Evolutionary conservation across 73 alveolate species (phyloP).

Genomic region (Uronychia setigera): DNA sequence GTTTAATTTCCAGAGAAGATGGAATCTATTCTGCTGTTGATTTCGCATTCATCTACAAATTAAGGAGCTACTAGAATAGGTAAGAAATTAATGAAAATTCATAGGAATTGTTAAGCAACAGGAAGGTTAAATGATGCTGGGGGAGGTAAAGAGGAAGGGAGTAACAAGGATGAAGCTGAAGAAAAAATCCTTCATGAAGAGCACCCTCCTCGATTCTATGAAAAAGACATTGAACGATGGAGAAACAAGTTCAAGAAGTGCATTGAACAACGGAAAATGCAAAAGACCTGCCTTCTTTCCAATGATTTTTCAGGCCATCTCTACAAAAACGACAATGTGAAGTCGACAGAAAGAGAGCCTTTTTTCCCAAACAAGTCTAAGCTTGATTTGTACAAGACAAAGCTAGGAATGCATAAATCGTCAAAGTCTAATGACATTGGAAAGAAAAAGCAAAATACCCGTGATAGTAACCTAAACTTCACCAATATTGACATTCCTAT

Average conservation of each 20-base stretch:
- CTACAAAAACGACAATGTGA: background rate
- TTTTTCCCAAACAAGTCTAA: background rate
- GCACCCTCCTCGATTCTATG: slow-evolving; percentile 35
- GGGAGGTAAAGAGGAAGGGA: background rate
- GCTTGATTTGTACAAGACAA: background rate
- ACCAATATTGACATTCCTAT: background rate
- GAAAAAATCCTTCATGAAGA: background rate
- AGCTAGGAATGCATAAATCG: no score
- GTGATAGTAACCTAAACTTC: background rate
- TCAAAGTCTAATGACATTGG: background rate
- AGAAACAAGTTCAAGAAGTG: slow-evolving; percentile 13
- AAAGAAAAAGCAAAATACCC: background rate
- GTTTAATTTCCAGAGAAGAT: background rate
- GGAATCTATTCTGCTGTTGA: background rate
- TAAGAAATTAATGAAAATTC: no score
- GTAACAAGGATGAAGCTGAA: background rate
- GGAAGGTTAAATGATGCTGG: no score
- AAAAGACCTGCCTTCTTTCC: background rate
- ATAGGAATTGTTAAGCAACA: no score
- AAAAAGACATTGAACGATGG: slow-evolving; percentile 22
- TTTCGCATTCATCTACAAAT: background rate
- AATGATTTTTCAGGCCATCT: background rate
- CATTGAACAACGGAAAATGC: background rate
- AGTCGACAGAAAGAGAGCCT: background rate
- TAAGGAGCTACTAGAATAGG: background rate